Evolutionary conservation across 345 rosid genomes (phyloP).

Genomic region (Erucastrum elatum): DNA sequence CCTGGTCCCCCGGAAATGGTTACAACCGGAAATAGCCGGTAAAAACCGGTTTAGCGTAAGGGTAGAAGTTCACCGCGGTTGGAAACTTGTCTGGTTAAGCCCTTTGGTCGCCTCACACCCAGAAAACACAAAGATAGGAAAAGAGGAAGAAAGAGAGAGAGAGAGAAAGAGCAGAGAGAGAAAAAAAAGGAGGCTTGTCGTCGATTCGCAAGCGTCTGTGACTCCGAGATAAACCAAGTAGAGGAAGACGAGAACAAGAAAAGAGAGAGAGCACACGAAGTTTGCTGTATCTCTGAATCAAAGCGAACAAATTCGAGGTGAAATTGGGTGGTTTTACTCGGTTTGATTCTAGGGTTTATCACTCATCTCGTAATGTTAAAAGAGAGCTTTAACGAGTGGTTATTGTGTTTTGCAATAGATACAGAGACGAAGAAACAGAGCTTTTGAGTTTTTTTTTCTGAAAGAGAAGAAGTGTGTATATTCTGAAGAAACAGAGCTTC

Average conservation of each 20-base stretch:
- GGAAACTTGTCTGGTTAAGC: conserved; percentile 69
- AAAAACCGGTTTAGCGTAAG: conserved; percentile 48
- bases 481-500: conserved; percentile 6
- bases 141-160: conserved; percentile 13
- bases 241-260: conserved; percentile 8
- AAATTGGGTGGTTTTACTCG: conserved; percentile 14
- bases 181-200: conserved; percentile 8
- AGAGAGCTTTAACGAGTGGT: conserved; percentile 30
- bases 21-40: conserved; percentile 45
- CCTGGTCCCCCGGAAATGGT: conserved; percentile 46
- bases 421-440: not conserved
- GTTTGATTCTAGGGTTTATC: conserved; percentile 25
- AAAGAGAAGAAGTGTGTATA: conserved; percentile 19
- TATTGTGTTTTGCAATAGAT: conserved; percentile 20
- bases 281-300: conserved; percentile 34
- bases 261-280: conserved; percentile 26
- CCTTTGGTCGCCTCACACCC: conserved; percentile 43
- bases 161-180: conserved; percentile 15
- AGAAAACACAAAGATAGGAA: conserved; percentile 33
- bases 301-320: conserved; percentile 30
- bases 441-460: not conserved
- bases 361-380: conserved; percentile 21
- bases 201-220: conserved; percentile 40
- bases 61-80: conserved; percentile 83
- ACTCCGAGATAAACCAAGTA: conserved; percentile 18